These are phyloP conservation scores for Saccharomyces hybrid DNA, from an alignment of 1,139 yeast genomes.

Conservation along the genomic window DNA sequence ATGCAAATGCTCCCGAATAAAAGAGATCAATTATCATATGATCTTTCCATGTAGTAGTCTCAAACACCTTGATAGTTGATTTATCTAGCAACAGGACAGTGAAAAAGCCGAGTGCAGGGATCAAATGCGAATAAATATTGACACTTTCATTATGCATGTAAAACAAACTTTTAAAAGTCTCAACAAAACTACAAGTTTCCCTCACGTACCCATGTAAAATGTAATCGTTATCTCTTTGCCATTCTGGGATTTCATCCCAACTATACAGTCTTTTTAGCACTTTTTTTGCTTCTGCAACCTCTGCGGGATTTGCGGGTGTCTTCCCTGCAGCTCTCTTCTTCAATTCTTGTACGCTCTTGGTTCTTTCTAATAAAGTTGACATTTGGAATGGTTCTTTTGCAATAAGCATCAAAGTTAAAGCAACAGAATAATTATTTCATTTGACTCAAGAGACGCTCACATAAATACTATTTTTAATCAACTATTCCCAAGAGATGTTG, in stretches of 20 bases:
- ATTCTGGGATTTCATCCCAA: conserved; percentile 55
- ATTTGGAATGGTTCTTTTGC: background rate
- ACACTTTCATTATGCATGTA: conserved; percentile 81
- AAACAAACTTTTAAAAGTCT: conserved; percentile 49
- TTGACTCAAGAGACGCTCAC: background rate
- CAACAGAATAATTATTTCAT: background rate
- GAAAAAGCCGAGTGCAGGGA: conserved; percentile 49
- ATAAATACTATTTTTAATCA: background rate
- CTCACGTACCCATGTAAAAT: conserved; percentile 70
- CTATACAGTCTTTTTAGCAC: conserved; percentile 14
- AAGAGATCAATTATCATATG: conserved; percentile 38
- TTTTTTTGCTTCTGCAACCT: conserved; percentile 4
- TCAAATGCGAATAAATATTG: conserved; percentile 71
- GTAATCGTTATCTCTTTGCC: conserved; percentile 85
- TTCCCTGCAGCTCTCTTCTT: background rate
- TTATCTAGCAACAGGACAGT: conserved; percentile 30
- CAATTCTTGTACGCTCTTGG: background rate
- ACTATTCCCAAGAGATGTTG: background rate
- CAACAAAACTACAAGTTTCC: conserved; percentile 49
- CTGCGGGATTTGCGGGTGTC: background rate
- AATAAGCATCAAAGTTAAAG: background rate
- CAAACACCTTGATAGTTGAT: conserved; percentile 35
- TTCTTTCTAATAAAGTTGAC: background rate
- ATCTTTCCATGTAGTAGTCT: conserved; percentile 41
- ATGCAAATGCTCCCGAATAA: conserved; percentile 45